Evolutionary conservation across 208 protist genomes (phyloP), one percentile per base, ranked within the genome.

Genomic region (Trichomonas tenax): DNA sequence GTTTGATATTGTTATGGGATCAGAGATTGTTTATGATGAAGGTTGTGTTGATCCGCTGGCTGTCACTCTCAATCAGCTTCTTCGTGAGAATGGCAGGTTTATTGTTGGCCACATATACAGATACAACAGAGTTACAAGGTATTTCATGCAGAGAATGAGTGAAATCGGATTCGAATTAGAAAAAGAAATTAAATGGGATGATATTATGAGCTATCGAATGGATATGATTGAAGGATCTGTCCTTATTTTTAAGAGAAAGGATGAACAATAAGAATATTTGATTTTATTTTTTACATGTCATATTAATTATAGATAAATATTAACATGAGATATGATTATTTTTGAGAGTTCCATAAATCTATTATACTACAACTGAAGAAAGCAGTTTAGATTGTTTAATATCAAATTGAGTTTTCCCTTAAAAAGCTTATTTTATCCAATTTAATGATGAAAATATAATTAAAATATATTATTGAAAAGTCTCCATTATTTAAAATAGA

Each of bases 21-120:
- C 86, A 9, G 86, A 93, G 17, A 93, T 93, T 38, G 86, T 44
- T 51, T 93, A 93, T 93, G 36, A 93, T 51, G 86, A 93, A 93
- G 44, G 14, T 58, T 93, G 86, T 93, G 86, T 93, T 58, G 86
- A 93, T 48, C 40, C 11, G 9, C 31, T 93, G 0, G 86, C 51
- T 93, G 26, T 48, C 36, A 93, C 86, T 11, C 8, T 51, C 0
- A 51, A 93, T 38, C 0, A 10, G n/a, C 31, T 93, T 34, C 86
- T 93, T 38, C 15, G 14, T 34, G 14, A 23, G 46, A 36, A 51
- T 51, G 86, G 86, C 2, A 0, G 34, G 10, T 93, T 93, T 15
- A 51, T 93, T 51, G 44, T 93, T n/a, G 86, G 86, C 40, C 86
- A 93, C 38, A 93, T 93, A 49, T 41, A 38, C 31, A 48, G 86